phyloP scores from a whole-genome alignment of 1,284 basidiomycete species.

The Trichosporon ovoides region DNA sequence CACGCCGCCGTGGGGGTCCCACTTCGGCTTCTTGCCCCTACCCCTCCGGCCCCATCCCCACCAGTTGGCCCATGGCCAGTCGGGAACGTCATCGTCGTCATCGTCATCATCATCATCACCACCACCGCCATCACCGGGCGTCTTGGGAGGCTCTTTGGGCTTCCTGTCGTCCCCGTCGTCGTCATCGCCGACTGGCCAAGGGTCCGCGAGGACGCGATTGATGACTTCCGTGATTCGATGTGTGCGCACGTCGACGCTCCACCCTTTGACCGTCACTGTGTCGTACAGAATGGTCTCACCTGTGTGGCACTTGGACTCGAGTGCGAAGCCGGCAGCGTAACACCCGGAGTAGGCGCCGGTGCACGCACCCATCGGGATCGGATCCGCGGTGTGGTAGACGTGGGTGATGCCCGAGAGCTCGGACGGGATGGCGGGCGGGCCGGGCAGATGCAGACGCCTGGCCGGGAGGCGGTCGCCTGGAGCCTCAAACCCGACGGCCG shows the following conservation, averaged over 20 bases:
- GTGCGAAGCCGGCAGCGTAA: constrained; percentile 49
- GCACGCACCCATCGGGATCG: constrained; percentile 50
- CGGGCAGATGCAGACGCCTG: constrained; percentile 76
- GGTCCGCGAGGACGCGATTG: constrained; percentile 63
- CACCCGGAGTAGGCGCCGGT: constrained; percentile 49
- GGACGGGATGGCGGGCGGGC: constrained; percentile 50
- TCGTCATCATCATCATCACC: constrained; percentile 8
- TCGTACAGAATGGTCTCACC: constrained; percentile 84
- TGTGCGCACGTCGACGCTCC: constrained; percentile 70
- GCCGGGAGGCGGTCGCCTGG: constrained; percentile 88
- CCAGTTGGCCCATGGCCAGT: constrained; percentile 7
- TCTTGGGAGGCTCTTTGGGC: constrained; percentile 2
- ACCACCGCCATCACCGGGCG: constrained; percentile 39
- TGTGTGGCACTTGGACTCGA: constrained; percentile 62
- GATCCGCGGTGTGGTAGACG: constrained; percentile 56
- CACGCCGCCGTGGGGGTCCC: constrained; percentile 47
- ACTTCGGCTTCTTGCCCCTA: constrained; percentile 28
- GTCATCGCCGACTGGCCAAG: constrained; percentile 59
- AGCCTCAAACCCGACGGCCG: constrained; percentile 82
- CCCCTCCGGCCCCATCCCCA: constrained; percentile 17
- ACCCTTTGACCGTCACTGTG: constrained; percentile 73
- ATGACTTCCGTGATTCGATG: constrained; percentile 74
- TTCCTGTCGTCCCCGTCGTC: constrained; percentile 29
- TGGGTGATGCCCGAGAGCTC: constrained; percentile 52
- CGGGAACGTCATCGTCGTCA: constrained; percentile 10